Evolutionary conservation across 768 basidiomycete genomes (phyloP), one percentile per base, ranked within the genome.

Genomic region (Agrocybe praecox): DNA sequence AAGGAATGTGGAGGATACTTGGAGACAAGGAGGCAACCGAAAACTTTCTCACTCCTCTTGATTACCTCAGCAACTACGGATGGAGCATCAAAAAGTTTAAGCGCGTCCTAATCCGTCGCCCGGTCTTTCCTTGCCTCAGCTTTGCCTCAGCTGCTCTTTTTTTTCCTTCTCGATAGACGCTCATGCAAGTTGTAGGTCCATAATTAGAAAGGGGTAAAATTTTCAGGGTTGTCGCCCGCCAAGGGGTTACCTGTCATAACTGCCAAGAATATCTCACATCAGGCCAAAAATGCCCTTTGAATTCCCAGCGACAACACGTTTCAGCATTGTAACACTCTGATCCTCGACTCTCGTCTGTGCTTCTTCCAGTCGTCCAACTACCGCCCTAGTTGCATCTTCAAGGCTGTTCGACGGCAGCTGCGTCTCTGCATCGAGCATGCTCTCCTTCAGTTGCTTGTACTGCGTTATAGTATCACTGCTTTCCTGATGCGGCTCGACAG

Each of bases 291-390:
- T 46, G 18, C 42, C 44, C 42, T 43, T 12, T 33, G 26, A 26
- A 53, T 45, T 15, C 21, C 29, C 23, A 32, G 34, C 24, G 33
- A 34, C 53, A 21, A 29, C 22, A 8, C 72, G 7, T 72, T 55
- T 9, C 76, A 73, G 21, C 71, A 15, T 53, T 66, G 49, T 73
- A 67, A 15, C 74, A 73, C 5, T 79, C 15, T 26, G 23, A n/a
- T 49, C 29, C 33, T 29, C 48, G 17, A 49, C 77, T 52, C 78
- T 69, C 53, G 74, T 75, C 53, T 83, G 79, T 11, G 84, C 81
- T 62, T 74, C 78, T 65, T 74, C 76, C 54, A 90, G 71, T 48
- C 88, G 82, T 42, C 72, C 72, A 12, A 83, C 67, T 23, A 90
- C 80, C 1, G 73, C 73, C 29, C 67, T 65, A 57, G 79, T 85